Evolutionary conservation across 2,329 filamentous ascomycete genomes (phyloP).

Genomic region (Didymella glomerata): DNA sequence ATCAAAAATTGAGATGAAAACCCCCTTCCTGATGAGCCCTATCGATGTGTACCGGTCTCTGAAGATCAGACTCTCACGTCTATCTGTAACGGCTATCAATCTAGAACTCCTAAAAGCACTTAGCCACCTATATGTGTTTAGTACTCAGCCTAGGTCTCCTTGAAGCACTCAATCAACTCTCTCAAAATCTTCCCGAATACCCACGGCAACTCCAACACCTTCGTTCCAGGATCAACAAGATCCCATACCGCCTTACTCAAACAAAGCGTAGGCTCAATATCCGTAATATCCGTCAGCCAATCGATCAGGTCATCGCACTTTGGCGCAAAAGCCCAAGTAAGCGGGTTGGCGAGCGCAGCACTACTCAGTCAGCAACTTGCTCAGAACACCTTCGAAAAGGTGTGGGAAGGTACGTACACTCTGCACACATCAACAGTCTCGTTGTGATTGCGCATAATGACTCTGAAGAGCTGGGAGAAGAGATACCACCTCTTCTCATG

Average conservation of each 20-base stretch:
- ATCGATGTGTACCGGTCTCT: too few relatives aligned
- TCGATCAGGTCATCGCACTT: slow-evolving; percentile 2
- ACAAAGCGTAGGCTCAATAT: slow-evolving; percentile 2
- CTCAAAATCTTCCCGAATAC: slow-evolving; percentile 2
- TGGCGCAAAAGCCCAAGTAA: slow-evolving; percentile 3
- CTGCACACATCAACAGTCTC: not conserved
- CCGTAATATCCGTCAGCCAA: slow-evolving; percentile 7
- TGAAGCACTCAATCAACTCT: not conserved
- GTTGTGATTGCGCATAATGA: slow-evolving; percentile 9
- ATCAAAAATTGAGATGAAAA: too few relatives aligned
- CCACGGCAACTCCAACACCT: not conserved
- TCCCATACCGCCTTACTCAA: slow-evolving; percentile 4
- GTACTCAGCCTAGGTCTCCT: not conserved
- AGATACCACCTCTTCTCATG: slow-evolving; percentile 10
- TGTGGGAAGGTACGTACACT: not conserved
- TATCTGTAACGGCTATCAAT: too few relatives aligned
- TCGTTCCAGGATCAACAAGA: not conserved
- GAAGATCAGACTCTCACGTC: too few relatives aligned
- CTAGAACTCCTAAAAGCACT: too few relatives aligned
- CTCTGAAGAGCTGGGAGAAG: slow-evolving; percentile 5
- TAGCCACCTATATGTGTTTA: too few relatives aligned
- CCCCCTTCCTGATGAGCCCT: too few relatives aligned
- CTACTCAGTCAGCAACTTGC: not conserved
- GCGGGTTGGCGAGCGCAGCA: slow-evolving; percentile 5
- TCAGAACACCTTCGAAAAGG: not conserved